These are phyloP conservation scores for Mixia osmundae DNA, from an alignment of 1,284 basidiomycete species.

Conservation along the genomic window DNA sequence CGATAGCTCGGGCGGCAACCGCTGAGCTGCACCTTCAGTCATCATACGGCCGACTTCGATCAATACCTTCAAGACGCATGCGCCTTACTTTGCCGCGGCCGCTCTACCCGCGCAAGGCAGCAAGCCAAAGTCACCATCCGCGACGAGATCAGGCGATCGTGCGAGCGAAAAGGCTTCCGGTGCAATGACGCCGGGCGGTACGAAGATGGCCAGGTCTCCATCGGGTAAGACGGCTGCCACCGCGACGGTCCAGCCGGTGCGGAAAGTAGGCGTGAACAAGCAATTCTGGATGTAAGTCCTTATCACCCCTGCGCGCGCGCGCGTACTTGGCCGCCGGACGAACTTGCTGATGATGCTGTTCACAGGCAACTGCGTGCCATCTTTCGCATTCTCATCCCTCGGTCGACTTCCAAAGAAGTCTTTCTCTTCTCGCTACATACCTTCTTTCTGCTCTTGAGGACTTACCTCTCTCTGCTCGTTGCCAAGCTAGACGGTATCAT, in stretches of 20 bases:
- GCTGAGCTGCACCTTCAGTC: too few relatives aligned
- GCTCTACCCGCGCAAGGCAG: too few relatives aligned
- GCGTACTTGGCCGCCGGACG: too few relatives aligned
- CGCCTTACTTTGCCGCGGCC: constrained; percentile 10
- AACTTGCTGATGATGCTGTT: too few relatives aligned
- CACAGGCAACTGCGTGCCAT: constrained; percentile 52
- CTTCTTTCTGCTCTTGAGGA: constrained; percentile 63
- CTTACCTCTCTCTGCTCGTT: constrained; percentile 63
- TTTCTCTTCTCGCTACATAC: constrained; percentile 58
- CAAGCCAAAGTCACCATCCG: too few relatives aligned
- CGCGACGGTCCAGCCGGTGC: constrained; percentile 1
- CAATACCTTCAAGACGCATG: constrained; percentile 20
- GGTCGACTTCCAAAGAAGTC: constrained; percentile 41
- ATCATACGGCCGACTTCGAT: constrained; percentile 21
- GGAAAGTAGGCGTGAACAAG: constrained; percentile 39
- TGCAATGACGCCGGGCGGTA: too few relatives aligned
- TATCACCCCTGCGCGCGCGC: too few relatives aligned
- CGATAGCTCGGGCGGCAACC: too few relatives aligned
- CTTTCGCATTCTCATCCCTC: constrained; percentile 45
- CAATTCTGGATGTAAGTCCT: too few relatives aligned
- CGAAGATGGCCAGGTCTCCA: too few relatives aligned
- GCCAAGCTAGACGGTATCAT: constrained; percentile 75
- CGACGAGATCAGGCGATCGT: too few relatives aligned
- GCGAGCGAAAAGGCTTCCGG: too few relatives aligned
- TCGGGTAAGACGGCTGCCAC: constrained; percentile 2